phyloP scores from a whole-genome alignment of 345 rosid genomes.

The Citrus inodora region DNA sequence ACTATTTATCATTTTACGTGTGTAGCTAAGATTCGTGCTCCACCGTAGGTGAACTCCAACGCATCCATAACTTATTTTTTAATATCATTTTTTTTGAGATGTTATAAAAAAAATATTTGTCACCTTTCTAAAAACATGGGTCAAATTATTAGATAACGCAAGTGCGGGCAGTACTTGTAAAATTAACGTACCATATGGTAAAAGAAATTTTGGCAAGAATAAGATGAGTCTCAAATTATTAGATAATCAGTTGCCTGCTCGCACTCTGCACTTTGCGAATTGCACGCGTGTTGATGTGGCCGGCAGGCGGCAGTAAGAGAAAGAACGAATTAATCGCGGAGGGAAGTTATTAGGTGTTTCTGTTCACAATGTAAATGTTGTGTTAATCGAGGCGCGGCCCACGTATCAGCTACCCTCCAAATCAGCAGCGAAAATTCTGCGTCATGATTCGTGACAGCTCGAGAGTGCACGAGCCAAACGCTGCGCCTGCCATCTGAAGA shows the following conservation, averaged over 20 bases:
- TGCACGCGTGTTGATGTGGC: background rate
- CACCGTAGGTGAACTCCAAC: rapidly evolving
- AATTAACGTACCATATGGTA: background rate
- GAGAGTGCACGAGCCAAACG: constrained; percentile 25
- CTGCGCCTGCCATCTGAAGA: constrained; percentile 14
- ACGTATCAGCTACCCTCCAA: constrained; percentile 7
- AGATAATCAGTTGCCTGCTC: too few relatives aligned
- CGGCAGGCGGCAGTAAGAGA: background rate
- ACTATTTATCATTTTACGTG: rapidly evolving
- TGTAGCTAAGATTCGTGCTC: rapidly evolving
- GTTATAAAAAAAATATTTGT: background rate
- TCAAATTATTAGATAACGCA: background rate
- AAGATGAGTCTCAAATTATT: background rate
- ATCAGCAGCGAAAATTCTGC: background rate
- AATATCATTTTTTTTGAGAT: too few relatives aligned
- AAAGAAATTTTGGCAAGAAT: background rate
- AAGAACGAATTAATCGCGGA: background rate
- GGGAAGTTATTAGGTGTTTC: constrained; percentile 19
- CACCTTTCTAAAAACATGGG: background rate
- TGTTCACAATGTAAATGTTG: background rate
- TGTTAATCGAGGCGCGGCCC: constrained; percentile 4
- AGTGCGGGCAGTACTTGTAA: background rate
- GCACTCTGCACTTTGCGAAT: background rate
- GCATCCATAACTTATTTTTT: too few relatives aligned
- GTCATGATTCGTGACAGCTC: constrained; percentile 20